A percentile compares a stretch with the other conserved stretches of the same genome.
Conservation (phyloP, 257 asterid species). For the Ocimum tenuiflorum region DNA sequence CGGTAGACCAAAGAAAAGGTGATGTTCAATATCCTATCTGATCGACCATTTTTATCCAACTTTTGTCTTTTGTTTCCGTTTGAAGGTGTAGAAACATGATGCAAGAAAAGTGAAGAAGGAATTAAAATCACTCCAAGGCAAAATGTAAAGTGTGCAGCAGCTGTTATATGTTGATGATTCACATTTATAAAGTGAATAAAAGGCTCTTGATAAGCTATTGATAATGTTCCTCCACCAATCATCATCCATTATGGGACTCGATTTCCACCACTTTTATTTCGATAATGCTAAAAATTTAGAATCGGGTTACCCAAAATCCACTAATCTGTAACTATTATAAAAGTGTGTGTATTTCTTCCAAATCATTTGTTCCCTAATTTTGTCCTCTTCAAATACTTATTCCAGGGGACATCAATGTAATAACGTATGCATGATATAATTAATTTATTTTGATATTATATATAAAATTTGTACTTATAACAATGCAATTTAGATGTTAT, state of each 20-base stretch:
- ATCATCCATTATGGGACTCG: slow-evolving; percentile 19
- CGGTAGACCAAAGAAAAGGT: too few species aligned
- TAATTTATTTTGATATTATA: too few species aligned
- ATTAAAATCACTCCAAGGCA: neutral
- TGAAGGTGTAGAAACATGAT: neutral
- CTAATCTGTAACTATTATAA: too few species aligned
- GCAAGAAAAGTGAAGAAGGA: neutral
- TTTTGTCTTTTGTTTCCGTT: neutral
- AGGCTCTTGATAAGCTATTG: neutral
- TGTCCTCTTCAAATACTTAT: too few species aligned
- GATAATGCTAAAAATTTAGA: too few species aligned
- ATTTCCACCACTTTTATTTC: neutral
- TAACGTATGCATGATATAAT: too few species aligned
- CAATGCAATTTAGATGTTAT: too few species aligned
- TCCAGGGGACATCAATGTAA: too few species aligned
- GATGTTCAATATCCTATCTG: too few species aligned
- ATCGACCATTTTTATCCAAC: neutral
- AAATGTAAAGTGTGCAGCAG: slow-evolving; percentile 19
- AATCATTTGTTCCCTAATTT: too few species aligned
- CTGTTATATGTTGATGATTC: slow-evolving; percentile 18
- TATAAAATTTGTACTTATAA: too few species aligned
- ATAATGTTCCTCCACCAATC: slow-evolving; percentile 18
- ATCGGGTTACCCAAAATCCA: neutral
- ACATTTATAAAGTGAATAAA: slow-evolving; percentile 11
- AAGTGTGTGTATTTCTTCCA: too few species aligned